phyloP scores from a whole-genome alignment of 2,329 filamentous ascomycete species.

The Aspergillus hiratsukae region DNA sequence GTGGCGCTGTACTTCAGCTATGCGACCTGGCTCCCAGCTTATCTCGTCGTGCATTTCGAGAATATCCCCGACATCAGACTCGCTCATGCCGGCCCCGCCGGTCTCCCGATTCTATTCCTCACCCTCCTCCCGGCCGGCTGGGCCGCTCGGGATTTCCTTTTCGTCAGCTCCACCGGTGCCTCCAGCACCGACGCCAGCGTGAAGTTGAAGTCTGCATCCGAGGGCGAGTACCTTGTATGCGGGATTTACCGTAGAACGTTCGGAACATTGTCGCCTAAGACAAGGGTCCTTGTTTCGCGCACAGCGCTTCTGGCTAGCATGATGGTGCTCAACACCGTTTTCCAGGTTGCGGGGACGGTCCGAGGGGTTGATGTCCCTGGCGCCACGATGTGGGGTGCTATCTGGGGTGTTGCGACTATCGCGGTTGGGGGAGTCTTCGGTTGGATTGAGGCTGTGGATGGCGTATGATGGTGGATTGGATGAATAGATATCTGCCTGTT shows the following conservation, averaged over 20 bases:
- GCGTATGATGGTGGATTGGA: constrained; percentile 20
- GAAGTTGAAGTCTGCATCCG: constrained; percentile 32
- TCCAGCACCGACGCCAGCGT: constrained; percentile 38
- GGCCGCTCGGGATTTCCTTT: constrained; percentile 72
- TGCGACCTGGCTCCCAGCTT: constrained; percentile 64
- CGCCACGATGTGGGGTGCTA: constrained; percentile 64
- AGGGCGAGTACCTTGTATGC: constrained; percentile 66
- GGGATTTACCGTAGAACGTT: constrained; percentile 58
- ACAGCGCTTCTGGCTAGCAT: constrained; percentile 50
- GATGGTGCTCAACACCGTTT: constrained; percentile 52
- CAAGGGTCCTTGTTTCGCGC: constrained; percentile 61
- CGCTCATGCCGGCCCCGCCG: constrained; percentile 60
- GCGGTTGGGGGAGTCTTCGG: constrained; percentile 29
- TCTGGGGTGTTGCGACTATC: constrained; percentile 62
- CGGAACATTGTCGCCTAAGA: constrained; percentile 58
- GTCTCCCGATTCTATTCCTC: constrained; percentile 40
- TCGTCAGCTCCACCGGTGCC: constrained; percentile 51
- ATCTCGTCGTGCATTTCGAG: constrained; percentile 72
- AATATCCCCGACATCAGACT: constrained; percentile 63
- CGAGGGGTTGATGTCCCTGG: constrained; percentile 66
- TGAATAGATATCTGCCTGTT: background rate
- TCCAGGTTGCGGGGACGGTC: constrained; percentile 64
- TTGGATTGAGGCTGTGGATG: constrained; percentile 39
- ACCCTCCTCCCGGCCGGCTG: constrained; percentile 65
- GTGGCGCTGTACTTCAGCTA: constrained; percentile 67